Base-by-base conservation (phyloP, 495 filamentous ascomycete species). In the Haplographium delicatum region DNA sequence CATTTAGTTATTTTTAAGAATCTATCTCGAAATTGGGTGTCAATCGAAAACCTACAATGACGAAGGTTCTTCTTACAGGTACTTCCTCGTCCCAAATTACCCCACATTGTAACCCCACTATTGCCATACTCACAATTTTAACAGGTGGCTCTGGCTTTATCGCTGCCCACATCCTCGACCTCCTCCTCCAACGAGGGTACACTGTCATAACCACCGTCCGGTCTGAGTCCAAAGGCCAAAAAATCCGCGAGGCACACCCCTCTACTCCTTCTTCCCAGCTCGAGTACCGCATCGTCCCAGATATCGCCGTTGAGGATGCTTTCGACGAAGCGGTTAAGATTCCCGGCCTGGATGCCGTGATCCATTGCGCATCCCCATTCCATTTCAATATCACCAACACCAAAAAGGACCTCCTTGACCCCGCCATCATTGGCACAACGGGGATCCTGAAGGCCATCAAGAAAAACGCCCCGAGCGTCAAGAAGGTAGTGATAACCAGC, bases 361-460 rank as follows among this genome's bases (percentile, higher is more conserved):
- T 96, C 40, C 91, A 97, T 66, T 95, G 89, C 1, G 90, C 91
- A 2, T 85, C 81, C 10, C 89, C 91, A 3, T 95, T 94, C 70
- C 86, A 46, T 26, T 56, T 49, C 35, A 72, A 72, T 34, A 63
- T 72, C 31, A 76, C 71, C 18, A 86, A 95, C 62, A 76, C 85
- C 6, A 72, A 89, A 54, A 93, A 81, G 53, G 86, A 95, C 37
- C 77, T 96, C 34, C 65, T 95, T 37, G 86, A 93, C 54, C 89
- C 89, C 0, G 89, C 89, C 0, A 75, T 95, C 53, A 85, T 83
- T 61, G 91, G 91, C 34, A 97, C 91, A 4, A 88, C 82, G 0
- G 79, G 81, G 10, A 81, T 97, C 47, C 69, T 97, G 37, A 77
- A 79, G 52, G 83, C 88, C 11, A 77, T 91, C 62, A 84, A 86